phyloP scores from a whole-genome alignment of 345 rosid species.

The Viola odorata region DNA sequence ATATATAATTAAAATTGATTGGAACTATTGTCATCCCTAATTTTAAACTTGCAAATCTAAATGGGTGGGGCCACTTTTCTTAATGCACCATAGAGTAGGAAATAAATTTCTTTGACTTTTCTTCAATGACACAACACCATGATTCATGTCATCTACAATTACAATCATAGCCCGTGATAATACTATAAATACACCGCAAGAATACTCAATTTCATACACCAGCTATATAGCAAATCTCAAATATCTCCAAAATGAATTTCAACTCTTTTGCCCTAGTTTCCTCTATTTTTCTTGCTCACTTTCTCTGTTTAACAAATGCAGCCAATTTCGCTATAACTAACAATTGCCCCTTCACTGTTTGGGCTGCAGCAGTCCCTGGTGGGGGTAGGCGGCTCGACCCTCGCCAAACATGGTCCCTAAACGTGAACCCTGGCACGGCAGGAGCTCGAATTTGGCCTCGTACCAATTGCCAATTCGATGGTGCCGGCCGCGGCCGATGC shows the following conservation, averaged over 20 bases:
- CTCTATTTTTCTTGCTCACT: not conserved
- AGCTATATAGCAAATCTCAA: not conserved
- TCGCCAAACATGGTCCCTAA: conserved; percentile 27
- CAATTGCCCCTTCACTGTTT: conserved; percentile 35
- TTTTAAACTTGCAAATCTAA: too few species aligned
- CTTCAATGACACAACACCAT: too few species aligned
- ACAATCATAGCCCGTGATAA: not conserved
- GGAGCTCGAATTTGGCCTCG: conserved; percentile 29
- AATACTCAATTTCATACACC: not conserved
- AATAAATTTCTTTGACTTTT: too few species aligned
- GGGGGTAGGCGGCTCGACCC: conserved; percentile 27
- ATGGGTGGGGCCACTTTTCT: too few species aligned
- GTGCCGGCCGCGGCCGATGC: conserved; percentile 12
- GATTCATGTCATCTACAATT: not conserved
- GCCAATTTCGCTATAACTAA: conserved; percentile 30
- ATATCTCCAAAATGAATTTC: not conserved
- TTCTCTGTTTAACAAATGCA: not conserved
- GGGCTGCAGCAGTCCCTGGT: conserved; percentile 49
- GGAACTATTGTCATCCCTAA: too few species aligned
- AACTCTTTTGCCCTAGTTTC: not conserved
- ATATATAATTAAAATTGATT: too few species aligned
- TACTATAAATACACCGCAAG: not conserved
- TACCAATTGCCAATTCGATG: conserved; percentile 16
- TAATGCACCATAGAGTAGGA: too few species aligned
- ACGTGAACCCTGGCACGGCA: conserved; percentile 14